A percentile compares a stretch with the other conserved stretches of the same genome.
These are phyloP conservation scores for Aspergillus ibericus DNA, from an alignment of 2,329 filamentous ascomycete species.

Conservation along the genomic window DNA sequence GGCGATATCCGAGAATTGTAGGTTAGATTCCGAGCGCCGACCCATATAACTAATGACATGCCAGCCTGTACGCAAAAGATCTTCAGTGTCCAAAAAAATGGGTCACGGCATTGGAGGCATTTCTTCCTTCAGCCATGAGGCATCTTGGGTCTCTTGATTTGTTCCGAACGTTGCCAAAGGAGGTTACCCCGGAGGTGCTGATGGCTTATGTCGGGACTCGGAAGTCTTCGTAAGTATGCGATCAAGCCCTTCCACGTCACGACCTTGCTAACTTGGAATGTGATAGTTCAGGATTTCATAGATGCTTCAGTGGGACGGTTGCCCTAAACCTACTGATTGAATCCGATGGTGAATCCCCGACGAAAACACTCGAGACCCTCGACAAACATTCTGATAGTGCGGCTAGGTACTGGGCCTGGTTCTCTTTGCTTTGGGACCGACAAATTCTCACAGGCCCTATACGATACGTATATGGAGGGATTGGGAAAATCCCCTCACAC, in stretches of 20 bases:
- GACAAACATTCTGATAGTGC: constrained; percentile 4
- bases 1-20: constrained; percentile 20
- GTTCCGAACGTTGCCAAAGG: constrained; percentile 36
- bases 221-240: constrained; percentile 28
- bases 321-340: constrained; percentile 37
- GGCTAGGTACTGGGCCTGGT: constrained; percentile 22
- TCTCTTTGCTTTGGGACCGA: constrained; percentile 38
- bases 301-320: constrained; percentile 39
- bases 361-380: neutral
- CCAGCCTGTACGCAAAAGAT: constrained; percentile 37
- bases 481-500: constrained; percentile 36
- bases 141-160: constrained; percentile 36
- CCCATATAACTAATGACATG: constrained; percentile 16
- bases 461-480: constrained; percentile 35
- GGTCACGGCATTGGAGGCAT: constrained; percentile 28
- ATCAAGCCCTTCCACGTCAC: neutral
- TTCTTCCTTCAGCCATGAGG: constrained; percentile 34
- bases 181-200: constrained; percentile 37
- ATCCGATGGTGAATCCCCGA: constrained; percentile 25
- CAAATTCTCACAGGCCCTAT: constrained; percentile 33
- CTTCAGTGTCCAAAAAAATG: constrained; percentile 35
- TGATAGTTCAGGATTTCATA: constrained; percentile 36
- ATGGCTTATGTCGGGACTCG: constrained; percentile 40
- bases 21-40: constrained; percentile 19
- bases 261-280: neutral